These are phyloP conservation scores for Beta corolliflora DNA, from an alignment of 179 eudicot species.

Conservation along the genomic window DNA sequence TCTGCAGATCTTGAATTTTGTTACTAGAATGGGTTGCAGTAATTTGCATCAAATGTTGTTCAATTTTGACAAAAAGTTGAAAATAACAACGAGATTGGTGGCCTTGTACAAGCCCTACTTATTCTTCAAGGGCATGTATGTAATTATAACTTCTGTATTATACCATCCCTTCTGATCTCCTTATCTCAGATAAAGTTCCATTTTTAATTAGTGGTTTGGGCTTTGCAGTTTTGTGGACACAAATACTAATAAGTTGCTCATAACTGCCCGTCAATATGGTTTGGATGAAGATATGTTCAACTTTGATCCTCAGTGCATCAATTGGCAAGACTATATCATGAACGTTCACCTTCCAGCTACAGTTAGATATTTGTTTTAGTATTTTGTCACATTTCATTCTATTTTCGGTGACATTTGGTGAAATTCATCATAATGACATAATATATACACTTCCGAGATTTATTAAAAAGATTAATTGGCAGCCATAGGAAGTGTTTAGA, in stretches of 20 bases:
- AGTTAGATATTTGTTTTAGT: conserved; percentile 23
- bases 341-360: conserved; percentile 24
- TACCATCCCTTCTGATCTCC: no score
- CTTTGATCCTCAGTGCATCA: conserved; percentile 22
- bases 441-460: no score
- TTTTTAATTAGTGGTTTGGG: background rate
- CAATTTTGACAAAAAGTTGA: conserved; percentile 20
- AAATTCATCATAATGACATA: no score
- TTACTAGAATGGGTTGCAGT: conserved; percentile 4
- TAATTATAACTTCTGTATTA: background rate
- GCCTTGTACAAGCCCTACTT: conserved; percentile 23
- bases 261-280: conserved; percentile 19
- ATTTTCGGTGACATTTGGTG: no score
- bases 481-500: no score
- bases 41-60: conserved; percentile 11
- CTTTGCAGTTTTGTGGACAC: conserved; percentile 19
- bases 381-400: no score
- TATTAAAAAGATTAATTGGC: no score
- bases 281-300: conserved; percentile 27
- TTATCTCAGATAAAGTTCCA: background rate
- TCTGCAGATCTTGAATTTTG: conserved; percentile 12
- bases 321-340: conserved; percentile 22
- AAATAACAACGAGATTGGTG: conserved; percentile 14
- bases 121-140: conserved; percentile 31
- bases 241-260: conserved; percentile 18